Conservation (phyloP, 2,329 filamentous ascomycete species). For the Hortaea sp. region DNA sequence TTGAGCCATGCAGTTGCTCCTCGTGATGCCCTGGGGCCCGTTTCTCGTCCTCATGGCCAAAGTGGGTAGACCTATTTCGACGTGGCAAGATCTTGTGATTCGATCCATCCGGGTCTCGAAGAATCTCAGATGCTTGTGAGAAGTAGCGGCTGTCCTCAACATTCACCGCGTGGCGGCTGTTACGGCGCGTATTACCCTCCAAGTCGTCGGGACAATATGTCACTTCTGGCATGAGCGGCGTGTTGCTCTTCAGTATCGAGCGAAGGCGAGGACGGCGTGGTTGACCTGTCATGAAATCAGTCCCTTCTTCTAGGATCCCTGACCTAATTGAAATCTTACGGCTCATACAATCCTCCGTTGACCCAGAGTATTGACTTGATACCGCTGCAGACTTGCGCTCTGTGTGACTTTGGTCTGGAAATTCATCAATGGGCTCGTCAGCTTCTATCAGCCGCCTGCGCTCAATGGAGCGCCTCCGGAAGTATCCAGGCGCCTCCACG, state of each 20-base stretch:
- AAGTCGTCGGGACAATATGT: constrained; percentile 11
- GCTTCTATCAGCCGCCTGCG: constrained; percentile 14
- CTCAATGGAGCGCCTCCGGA: constrained; percentile 1
- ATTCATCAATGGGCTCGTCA: constrained; percentile 14
- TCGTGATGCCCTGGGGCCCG: no score
- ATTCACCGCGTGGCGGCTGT: constrained; percentile 11
- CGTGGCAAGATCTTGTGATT: constrained; percentile 6
- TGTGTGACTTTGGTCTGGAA: not conserved
- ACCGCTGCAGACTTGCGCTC: no score
- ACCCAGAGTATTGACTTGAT: no score
- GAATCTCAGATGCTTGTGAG: constrained; percentile 8
- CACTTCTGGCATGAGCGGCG: constrained; percentile 3
- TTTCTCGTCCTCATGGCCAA: not conserved
- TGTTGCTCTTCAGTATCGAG: constrained; percentile 17
- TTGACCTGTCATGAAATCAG: not conserved
- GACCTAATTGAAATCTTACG: no score
- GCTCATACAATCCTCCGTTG: no score
- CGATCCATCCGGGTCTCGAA: constrained; percentile 5
- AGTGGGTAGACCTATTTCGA: constrained; percentile 3
- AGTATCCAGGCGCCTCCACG: no score
- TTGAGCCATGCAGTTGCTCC: no score
- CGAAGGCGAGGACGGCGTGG: constrained; percentile 3
- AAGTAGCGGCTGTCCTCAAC: constrained; percentile 18
- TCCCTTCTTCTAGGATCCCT: no score
- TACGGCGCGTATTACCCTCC: constrained; percentile 18